A percentile compares a stretch with the other conserved stretches of the same genome.
phyloP scores from a whole-genome alignment of 768 basidiomycete genomes.

The Tephrocybe sp. region DNA sequence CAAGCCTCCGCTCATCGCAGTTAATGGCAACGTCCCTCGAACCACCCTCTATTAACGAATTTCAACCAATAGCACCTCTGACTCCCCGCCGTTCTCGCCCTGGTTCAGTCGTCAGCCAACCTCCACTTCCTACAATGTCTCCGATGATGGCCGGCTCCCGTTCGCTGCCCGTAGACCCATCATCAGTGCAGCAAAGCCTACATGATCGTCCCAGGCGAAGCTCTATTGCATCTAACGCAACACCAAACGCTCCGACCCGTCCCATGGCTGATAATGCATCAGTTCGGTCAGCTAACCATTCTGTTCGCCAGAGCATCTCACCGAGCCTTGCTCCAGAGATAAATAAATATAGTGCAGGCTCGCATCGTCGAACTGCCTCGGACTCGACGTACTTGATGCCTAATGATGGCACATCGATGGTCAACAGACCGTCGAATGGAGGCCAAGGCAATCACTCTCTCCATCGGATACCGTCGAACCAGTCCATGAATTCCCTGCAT shows the following conservation, averaged over 20 bases:
- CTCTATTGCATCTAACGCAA: constrained; percentile 5
- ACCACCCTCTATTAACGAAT: neutral
- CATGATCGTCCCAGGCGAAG: neutral
- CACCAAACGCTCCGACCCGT: neutral
- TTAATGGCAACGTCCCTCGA: constrained; percentile 1
- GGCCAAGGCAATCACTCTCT: constrained; percentile 3
- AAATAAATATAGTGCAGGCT: neutral
- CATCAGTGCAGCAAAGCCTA: constrained; percentile 3
- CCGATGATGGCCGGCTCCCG: neutral
- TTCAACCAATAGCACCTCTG: neutral
- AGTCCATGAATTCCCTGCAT: constrained; percentile 8
- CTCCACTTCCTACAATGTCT: neutral
- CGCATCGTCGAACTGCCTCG: constrained; percentile 9
- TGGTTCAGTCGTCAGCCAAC: constrained; percentile 4
- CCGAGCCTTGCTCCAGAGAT: neutral
- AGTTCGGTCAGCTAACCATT: constrained; percentile 1
- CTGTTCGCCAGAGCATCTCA: constrained; percentile 1
- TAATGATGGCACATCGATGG: neutral
- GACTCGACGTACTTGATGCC: constrained; percentile 4
- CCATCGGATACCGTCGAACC: constrained; percentile 9
- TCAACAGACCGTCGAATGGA: neutral
- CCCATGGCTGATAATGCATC: constrained; percentile 1
- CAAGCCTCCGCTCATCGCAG: constrained; percentile 7
- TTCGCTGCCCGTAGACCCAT: neutral
- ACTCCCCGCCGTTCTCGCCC: neutral